Base-by-base conservation (phyloP, 345 rosid genomes). In the Rhodamnia rubescens region DNA sequence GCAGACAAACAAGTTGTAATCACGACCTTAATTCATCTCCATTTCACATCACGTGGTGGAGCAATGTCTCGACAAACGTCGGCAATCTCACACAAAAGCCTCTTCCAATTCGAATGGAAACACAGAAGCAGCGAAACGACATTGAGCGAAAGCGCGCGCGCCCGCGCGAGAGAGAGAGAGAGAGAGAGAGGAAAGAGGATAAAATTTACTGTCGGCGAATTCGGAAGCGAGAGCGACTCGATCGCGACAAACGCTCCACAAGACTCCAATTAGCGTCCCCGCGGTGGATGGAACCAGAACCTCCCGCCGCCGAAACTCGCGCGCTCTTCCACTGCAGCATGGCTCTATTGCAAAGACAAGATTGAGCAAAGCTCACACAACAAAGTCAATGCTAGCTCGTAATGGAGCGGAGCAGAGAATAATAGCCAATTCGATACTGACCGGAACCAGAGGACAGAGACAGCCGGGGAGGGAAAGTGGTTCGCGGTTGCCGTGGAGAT, bases 161-260 rank as follows among this genome's bases (percentile, higher is more conserved):
- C n/a, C n/a, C n/a, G n/a, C n/a, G n/a, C n/a, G n/a, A n/a, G n/a
- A n/a, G n/a, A n/a, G 4, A 82, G 12, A 32, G 36, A 32, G 53
- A 44, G 83, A 85, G 40, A 58, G 22, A 57, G 83, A n/a, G 81
- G 5, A 7, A n/a, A 54, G 32, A 61, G 10, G 26, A 36, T 69
- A 83, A 84, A 84, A 26, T 83, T 85, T 90, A 97, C 99, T 95
- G 89, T 97, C 98, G 85, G 98, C 89, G 85, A 93, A 97, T 84
- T 93, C 96, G 61, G 97, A 88, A 74, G 98, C 95, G 80, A 74
- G n/a, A 74, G 91, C 93, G n/a, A 22, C 85, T 56, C 81, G 90
- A 85, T 88, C 87, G 87, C 78, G 82, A 29, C 88, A 84, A 85
- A 88, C 82, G 80, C 80, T 36, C 80, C 47, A 32, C 80, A 69